phyloP scores from a whole-genome alignment of 805 yeast species.

The Kazachstania psychrophila region DNA sequence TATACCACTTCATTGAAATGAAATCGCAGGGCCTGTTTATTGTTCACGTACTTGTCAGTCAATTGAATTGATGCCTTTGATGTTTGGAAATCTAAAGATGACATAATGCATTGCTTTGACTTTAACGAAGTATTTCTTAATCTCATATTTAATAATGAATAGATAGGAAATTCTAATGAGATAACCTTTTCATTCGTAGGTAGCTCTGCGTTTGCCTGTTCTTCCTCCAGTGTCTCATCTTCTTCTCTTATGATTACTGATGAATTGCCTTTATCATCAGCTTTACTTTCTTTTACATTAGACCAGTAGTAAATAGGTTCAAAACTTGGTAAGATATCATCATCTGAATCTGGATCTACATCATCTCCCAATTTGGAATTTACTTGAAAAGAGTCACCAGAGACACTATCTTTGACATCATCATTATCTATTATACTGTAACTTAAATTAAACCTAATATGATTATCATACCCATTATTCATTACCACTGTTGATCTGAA shows the following conservation, averaged over 20 bases:
- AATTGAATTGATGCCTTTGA: conserved; percentile 20
- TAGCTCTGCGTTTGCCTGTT: not conserved
- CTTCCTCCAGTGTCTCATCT: not conserved
- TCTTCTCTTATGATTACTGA: not conserved
- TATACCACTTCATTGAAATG: conserved; percentile 13
- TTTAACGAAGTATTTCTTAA: conserved; percentile 21
- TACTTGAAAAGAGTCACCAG: too few species aligned
- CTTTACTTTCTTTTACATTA: not conserved
- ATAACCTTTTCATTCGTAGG: not conserved
- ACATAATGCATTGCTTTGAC: conserved; percentile 16
- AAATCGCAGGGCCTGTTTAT: conserved; percentile 1
- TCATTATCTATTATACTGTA: conserved; percentile 3
- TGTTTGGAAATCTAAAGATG: conserved; percentile 29
- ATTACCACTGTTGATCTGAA: conserved; percentile 26
- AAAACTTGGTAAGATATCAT: conserved; percentile 19
- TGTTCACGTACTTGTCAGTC: conserved; percentile 5
- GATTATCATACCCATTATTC: conserved; percentile 28
- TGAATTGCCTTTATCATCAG: not conserved
- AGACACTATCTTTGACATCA: not conserved
- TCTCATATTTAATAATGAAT: conserved; percentile 26
- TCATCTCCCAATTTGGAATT: too few species aligned
- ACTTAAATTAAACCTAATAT: conserved; percentile 13
- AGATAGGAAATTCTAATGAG: conserved; percentile 22
- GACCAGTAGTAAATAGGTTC: conserved; percentile 19
- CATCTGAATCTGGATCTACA: conserved; percentile 1